Evolutionary conservation across 257 asterid species (phyloP).

Genomic region (Echites panduratus): DNA sequence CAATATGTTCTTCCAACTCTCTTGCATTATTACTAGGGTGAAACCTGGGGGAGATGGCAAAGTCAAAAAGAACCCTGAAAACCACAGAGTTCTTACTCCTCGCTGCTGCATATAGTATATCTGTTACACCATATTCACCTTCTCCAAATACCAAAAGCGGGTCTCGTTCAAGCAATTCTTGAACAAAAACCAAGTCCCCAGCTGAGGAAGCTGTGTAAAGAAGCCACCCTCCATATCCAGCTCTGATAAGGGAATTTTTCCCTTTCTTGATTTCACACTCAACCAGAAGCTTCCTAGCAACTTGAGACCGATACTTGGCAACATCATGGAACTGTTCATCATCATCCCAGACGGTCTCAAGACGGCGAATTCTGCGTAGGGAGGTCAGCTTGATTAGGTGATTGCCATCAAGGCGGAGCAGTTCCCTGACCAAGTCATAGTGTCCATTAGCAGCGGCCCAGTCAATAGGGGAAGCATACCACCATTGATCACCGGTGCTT

Average conservation of each 20-base stretch:
- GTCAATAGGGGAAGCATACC: constrained; percentile 97
- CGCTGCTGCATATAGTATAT: constrained; percentile 78
- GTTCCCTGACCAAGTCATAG: constrained; percentile 78
- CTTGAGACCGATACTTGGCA: constrained; percentile 63
- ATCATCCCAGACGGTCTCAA: constrained; percentile 98
- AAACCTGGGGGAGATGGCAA: constrained; percentile 61
- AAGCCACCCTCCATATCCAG: constrained; percentile 94
- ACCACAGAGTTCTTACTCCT: constrained; percentile 66
- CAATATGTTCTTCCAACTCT: constrained; percentile 37
- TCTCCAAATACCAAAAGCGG: constrained; percentile 88
- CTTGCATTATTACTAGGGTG: constrained; percentile 18
- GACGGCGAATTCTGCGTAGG: constrained; percentile 76
- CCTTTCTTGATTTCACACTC: constrained; percentile 63
- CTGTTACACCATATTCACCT: constrained; percentile 92
- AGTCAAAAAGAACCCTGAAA: constrained; percentile 55
- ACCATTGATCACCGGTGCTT: constrained; percentile 99
- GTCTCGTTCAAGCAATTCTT: constrained; percentile 60
- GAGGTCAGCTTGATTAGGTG: constrained; percentile 85
- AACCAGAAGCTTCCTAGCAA: constrained; percentile 52
- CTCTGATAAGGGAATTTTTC: constrained; percentile 53
- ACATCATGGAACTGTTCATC: constrained; percentile 80
- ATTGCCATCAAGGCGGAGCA: constrained; percentile 87
- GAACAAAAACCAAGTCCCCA: constrained; percentile 66
- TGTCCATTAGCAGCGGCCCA: constrained; percentile 98
- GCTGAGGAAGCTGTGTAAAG: constrained; percentile 94